These are phyloP conservation scores for Cystobasidium slooffiae DNA, from an alignment of 1,284 basidiomycete genomes.

Conservation along the genomic window DNA sequence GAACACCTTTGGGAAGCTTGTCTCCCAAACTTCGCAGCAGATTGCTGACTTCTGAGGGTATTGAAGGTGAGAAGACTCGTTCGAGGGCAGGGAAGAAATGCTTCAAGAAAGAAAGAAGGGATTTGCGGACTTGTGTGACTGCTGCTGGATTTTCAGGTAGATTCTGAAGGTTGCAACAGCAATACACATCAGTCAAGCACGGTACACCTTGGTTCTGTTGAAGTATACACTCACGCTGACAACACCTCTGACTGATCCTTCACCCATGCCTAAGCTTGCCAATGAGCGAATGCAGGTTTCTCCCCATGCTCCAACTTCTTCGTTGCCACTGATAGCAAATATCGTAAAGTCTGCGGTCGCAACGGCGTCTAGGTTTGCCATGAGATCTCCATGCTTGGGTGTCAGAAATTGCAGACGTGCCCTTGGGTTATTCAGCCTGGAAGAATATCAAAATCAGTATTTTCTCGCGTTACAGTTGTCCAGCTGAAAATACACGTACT, in stretches of 20 bases:
- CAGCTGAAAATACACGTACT: constrained; percentile 35
- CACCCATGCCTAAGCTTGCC: constrained; percentile 67
- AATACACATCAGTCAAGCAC: neutral
- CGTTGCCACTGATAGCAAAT: constrained; percentile 75
- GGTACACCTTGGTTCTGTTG: constrained; percentile 61
- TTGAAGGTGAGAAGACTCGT: constrained; percentile 59
- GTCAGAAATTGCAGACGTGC: constrained; percentile 85
- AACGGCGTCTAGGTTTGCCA: constrained; percentile 81
- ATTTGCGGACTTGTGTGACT: constrained; percentile 64
- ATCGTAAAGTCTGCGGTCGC: constrained; percentile 91
- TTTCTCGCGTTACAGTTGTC: constrained; percentile 62
- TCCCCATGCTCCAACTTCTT: constrained; percentile 84
- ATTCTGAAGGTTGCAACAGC: constrained; percentile 21
- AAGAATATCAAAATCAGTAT: constrained; percentile 58
- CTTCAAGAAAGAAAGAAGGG: constrained; percentile 85
- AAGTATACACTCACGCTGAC: constrained; percentile 61
- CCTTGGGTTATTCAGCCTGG: constrained; percentile 47
- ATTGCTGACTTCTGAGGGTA: constrained; percentile 66
- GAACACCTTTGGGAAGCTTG: constrained; percentile 52
- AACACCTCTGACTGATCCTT: constrained; percentile 70
- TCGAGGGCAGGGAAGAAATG: constrained; percentile 91
- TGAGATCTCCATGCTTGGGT: constrained; percentile 62
- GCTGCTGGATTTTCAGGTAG: constrained; percentile 63
- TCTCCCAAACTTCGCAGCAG: constrained; percentile 62
- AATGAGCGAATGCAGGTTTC: constrained; percentile 88